Base-by-base conservation (phyloP, 768 basidiomycete genomes). In the Lentinus brumalis region DNA sequence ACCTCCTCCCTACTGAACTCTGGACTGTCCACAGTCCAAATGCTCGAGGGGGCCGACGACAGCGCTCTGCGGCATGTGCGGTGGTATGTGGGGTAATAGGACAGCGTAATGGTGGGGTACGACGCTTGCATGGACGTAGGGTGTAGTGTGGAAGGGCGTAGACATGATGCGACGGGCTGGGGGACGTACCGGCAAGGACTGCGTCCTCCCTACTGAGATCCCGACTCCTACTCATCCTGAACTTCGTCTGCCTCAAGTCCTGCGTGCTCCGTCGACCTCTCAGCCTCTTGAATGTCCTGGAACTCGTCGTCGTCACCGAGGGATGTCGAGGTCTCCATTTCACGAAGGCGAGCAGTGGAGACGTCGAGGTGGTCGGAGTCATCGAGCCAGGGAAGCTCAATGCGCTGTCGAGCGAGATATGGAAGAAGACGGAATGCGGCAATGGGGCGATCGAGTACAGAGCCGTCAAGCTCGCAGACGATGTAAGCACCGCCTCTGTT, bases 401-500 rank as follows among this genome's bases (percentile, higher is more conserved):
- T 49, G 9, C 16, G 39, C 3, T 18, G n/a, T 6, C 61, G 61
- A 3, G 56, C 56, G 29, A 62, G 54, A 42, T 72, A 73, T 0
- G 70, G 68, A 5, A 73, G 30, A 7, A 73, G 41, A 0, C 60
- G 65, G 44, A 71, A 72, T 0, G 64, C 71, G 1, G 67, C 69
- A 18, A 68, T 62, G 3, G 47, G 52, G 0, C 54, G 44, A 5
- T 65, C 56, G 6, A 61, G 52, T 0, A 72, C 46, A 0, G 66
- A 30, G 0, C 74, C 66, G 42, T 72, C 67, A 14, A 74, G 63
- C 60, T 76, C 70, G 0, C 59, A 35, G 2, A 75, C 42, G 31
- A 72, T 60, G 52, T 74, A 74, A 0, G 67, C 62, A 1, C 69
- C 71, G 31, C 68, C 67, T 0, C 53, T 29, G 45, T 61, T 73